Conservation (phyloP, 805 yeast genomes). For the Jamesozyma hellenica region DNA sequence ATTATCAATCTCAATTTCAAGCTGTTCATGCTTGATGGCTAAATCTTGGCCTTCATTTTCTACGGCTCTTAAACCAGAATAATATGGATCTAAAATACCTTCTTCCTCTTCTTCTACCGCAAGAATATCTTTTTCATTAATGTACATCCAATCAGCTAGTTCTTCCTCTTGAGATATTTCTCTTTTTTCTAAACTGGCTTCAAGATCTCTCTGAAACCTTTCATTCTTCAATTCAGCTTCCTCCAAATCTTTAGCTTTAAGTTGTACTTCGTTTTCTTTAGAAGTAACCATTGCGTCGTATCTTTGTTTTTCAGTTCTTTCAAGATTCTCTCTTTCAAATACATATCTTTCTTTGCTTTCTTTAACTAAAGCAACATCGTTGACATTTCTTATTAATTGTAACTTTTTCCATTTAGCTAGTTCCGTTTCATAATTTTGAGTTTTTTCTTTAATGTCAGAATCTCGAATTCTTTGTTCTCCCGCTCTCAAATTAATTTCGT, state of each 20-base stretch:
- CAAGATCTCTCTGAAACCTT: not conserved
- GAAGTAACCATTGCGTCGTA: constrained; percentile 12
- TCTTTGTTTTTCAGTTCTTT: constrained; percentile 21
- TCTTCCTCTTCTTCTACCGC: constrained; percentile 22
- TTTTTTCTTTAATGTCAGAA: constrained; percentile 32
- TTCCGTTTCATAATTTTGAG: constrained; percentile 30
- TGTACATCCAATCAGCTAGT: constrained; percentile 21
- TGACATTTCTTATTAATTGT: constrained; percentile 30
- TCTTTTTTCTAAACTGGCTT: not conserved
- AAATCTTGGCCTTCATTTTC: constrained; percentile 21
- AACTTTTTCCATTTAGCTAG: constrained; percentile 35
- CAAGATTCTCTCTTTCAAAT: constrained; percentile 25
- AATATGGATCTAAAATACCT: constrained; percentile 33
- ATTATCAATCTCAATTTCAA: constrained; percentile 30
- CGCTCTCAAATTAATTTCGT: constrained; percentile 63
- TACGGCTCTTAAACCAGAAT: constrained; percentile 32
- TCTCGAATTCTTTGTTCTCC: constrained; percentile 54
- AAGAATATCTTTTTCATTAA: constrained; percentile 21
- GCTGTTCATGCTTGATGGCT: constrained; percentile 3
- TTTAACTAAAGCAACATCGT: constrained; percentile 32
- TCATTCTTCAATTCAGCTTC: constrained; percentile 23
- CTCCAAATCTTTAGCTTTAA: constrained; percentile 32
- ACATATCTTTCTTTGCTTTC: constrained; percentile 26
- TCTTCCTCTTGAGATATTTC: constrained; percentile 7
- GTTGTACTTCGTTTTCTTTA: constrained; percentile 31